These are phyloP conservation scores for Fusarium agapanthi DNA, from an alignment of 2,329 filamentous ascomycete genomes.

Conservation along the genomic window DNA sequence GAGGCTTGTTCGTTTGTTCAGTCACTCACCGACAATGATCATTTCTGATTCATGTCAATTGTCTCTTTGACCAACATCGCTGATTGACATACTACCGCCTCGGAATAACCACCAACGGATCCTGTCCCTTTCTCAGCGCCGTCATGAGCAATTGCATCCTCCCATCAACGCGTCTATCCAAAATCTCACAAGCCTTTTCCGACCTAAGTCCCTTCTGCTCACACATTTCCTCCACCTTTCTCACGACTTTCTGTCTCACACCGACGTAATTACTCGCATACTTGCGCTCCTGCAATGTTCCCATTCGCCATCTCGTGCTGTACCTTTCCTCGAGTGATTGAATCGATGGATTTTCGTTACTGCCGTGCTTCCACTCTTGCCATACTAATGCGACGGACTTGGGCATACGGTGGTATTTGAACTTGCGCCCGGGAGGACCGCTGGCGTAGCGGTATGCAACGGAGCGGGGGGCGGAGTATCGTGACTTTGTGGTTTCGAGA, in stretches of 20 bases:
- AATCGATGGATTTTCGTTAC: conserved; percentile 32
- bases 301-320: conserved; percentile 36
- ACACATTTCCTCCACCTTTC: conserved; percentile 31
- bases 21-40: background rate
- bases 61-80: background rate
- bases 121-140: conserved; percentile 27
- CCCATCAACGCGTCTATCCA: conserved; percentile 38
- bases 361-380: conserved; percentile 38
- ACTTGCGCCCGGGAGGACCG: conserved; percentile 24
- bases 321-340: conserved; percentile 32
- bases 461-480: conserved; percentile 33
- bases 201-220: background rate
- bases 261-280: conserved; percentile 42
- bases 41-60: background rate
- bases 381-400: conserved; percentile 36
- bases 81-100: background rate
- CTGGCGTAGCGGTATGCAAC: conserved; percentile 23
- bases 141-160: conserved; percentile 36
- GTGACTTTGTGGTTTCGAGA: background rate
- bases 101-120: conserved; percentile 36
- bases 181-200: conserved; percentile 12
- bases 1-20: background rate
- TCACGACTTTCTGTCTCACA: conserved; percentile 34
- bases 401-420: conserved; percentile 37
- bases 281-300: conserved; percentile 27